Base-by-base conservation (phyloP, 169 alveolate genomes). In the Plasmodium inui region DNA sequence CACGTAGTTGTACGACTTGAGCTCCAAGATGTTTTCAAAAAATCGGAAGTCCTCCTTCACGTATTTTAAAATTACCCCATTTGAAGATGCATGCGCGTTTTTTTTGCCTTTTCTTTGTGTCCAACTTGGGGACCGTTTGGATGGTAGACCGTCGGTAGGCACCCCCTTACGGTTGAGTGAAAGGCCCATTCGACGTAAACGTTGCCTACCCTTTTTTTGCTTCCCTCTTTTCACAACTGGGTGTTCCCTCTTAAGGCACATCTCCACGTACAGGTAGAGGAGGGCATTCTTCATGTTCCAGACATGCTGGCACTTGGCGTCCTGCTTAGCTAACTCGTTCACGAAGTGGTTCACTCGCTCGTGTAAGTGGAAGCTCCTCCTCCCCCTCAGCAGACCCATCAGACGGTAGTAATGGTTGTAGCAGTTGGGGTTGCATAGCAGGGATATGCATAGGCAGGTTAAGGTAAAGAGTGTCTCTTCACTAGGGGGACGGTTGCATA, bases 1-100 rank as follows among this genome's bases (percentile, higher is more conserved):
- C 94, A 89, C 79, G 71, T 89, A 89, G 72, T 89, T 89, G 39
- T 89, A 19, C 26, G 94, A 34, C 82, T 89, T 76, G 53, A 44
- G 9, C 32, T 89, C 90, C 73, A 89, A 34, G 6, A 89, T 89
- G 39, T 89, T 79, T n/a, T 61, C 46, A 39, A 89, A 89, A 37
- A 78, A 79, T 17, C 44, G 73, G 53, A 89, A 89, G 32, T 61
- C 50, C 3, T 12, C 55, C 44, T 8, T 28, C 72, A 89, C 72
- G 50, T 89, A 89, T 79, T 89, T 57, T 61, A 89, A 22, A 39
- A 37, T 34, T 70, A 70, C 3, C 22, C 26, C 80, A 46, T 32
- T 84, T 41, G 37, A 10, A 7, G 5, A 26, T 44, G 30, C 44
- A 26, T 28, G 55, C 57, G 7, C 9, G 17, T 84, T 46, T 57